Evolutionary conservation across 2,329 filamentous ascomycete species (phyloP).

Genomic region (Penicillium sp.): DNA sequence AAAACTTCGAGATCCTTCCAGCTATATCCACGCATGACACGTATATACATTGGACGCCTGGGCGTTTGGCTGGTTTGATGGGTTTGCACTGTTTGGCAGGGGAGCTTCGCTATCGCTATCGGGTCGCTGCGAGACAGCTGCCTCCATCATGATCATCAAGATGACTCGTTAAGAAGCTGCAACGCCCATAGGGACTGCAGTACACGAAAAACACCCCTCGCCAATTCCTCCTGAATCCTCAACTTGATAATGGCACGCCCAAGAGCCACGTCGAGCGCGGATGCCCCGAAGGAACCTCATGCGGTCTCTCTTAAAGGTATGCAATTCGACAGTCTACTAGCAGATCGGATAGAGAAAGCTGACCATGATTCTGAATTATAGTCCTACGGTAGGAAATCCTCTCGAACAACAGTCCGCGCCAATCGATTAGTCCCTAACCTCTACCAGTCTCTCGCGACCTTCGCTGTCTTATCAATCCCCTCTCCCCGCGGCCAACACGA

Average conservation of each 20-base stretch:
- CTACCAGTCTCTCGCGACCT: slow-evolving; percentile 69
- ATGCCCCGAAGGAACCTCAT: slow-evolving; percentile 67
- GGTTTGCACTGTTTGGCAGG: slow-evolving; percentile 27
- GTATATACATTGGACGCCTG: background rate
- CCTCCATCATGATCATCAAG: slow-evolving; percentile 6
- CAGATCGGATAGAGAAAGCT: slow-evolving; percentile 5
- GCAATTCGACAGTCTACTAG: slow-evolving; percentile 9
- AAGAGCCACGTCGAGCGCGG: slow-evolving; percentile 43
- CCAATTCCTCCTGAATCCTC: background rate
- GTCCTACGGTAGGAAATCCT: slow-evolving; percentile 38
- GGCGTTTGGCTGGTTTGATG: background rate
- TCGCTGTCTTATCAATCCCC: slow-evolving; percentile 48
- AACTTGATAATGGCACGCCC: slow-evolving; percentile 40
- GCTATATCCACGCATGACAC: background rate
- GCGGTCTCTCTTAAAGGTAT: slow-evolving; percentile 71
- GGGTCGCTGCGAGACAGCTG: slow-evolving; percentile 3
- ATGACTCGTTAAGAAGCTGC: slow-evolving; percentile 14
- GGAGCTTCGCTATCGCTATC: slow-evolving; percentile 22
- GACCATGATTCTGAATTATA: slow-evolving; percentile 22
- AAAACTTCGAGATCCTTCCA: background rate
- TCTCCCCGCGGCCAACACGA: slow-evolving; percentile 47
- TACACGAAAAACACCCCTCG: background rate
- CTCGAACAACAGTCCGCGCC: background rate
- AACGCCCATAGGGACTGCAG: slow-evolving; percentile 4
- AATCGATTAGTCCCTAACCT: slow-evolving; percentile 12